Conservation (phyloP, 2,329 filamentous ascomycete species). For the Hirsutella rhossiliensis region DNA sequence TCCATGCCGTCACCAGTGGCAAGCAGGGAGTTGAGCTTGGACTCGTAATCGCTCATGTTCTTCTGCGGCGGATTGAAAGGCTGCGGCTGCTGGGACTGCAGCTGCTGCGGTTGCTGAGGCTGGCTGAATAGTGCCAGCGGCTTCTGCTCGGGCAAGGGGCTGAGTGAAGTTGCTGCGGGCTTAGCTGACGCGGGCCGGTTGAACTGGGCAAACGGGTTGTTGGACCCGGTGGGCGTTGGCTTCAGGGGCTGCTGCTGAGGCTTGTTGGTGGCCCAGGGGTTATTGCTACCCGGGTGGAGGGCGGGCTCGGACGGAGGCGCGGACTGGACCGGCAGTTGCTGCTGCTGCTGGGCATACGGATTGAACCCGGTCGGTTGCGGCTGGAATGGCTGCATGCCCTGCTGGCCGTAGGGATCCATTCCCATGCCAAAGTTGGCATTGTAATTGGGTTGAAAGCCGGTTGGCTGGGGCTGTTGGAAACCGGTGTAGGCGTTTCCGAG, state of each 20-base stretch:
- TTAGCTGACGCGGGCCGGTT: constrained; percentile 41
- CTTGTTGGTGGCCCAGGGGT: constrained; percentile 70
- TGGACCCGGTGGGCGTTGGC: constrained; percentile 84
- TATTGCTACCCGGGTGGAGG: constrained; percentile 74
- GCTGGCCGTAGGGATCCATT: constrained; percentile 56
- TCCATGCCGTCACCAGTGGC: constrained; percentile 86
- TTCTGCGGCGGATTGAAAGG: constrained; percentile 31
- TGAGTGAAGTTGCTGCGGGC: constrained; percentile 56
- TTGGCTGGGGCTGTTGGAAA: constrained; percentile 33
- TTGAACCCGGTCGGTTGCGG: constrained; percentile 42
- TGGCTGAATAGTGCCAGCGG: constrained; percentile 50
- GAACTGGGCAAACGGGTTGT: constrained; percentile 91
- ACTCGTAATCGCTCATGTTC: constrained; percentile 50
- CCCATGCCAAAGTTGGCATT: constrained; percentile 56
- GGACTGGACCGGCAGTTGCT: constrained; percentile 22
- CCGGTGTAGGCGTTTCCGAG: constrained; percentile 44
- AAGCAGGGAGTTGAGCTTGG: constrained; percentile 76
- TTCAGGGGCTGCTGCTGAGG: constrained; percentile 52
- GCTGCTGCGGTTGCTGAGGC: constrained; percentile 33
- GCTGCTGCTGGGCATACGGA: constrained; percentile 34
- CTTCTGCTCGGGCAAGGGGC: constrained; percentile 73
- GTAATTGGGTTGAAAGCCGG: constrained; percentile 47
- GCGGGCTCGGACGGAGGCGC: constrained; percentile 41
- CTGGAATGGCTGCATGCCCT: constrained; percentile 31
- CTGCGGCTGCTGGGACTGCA: constrained; percentile 30